A percentile compares a stretch with the other conserved stretches of the same genome.
phyloP scores from a whole-genome alignment of 345 rosid genomes.

The Eutrema japonicum region DNA sequence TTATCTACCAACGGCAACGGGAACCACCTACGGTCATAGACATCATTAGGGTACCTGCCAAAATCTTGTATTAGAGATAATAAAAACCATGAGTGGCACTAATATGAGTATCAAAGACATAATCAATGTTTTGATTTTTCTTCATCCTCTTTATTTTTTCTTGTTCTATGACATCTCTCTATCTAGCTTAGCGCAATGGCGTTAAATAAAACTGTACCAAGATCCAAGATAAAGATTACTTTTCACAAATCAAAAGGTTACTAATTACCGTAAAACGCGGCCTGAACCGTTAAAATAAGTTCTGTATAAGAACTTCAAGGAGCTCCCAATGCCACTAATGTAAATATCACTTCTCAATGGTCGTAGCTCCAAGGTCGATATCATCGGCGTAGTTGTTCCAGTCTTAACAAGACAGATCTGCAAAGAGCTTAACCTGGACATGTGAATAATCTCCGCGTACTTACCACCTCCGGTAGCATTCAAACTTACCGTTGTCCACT shows the following conservation, averaged over 20 bases:
- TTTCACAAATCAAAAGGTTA: neutral
- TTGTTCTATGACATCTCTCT: neutral
- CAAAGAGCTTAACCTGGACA: conserved; percentile 30
- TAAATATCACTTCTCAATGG: conserved; percentile 30
- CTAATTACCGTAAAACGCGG: conserved; percentile 16
- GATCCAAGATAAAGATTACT: neutral
- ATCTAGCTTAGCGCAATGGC: neutral
- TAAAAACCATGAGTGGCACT: neutral
- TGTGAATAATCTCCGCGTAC: conserved; percentile 46
- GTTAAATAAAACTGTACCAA: neutral
- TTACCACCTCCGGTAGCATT: neutral
- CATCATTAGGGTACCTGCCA: conserved; percentile 23
- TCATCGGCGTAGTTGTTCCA: conserved; percentile 48
- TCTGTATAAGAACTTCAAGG: conserved; percentile 10
- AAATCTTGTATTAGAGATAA: conserved; percentile 4
- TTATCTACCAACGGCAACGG: neutral
- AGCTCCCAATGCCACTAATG: conserved; percentile 13
- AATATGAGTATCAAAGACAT: neutral
- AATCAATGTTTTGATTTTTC: neutral
- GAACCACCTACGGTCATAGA: conserved; percentile 28
- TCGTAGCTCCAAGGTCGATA: conserved; percentile 53
- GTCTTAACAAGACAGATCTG: conserved; percentile 55
- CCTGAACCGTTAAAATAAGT: neutral
- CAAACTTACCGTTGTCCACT: conserved; percentile 14
- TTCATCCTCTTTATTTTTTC: neutral